phyloP scores from a whole-genome alignment of 2,329 filamentous ascomycete species.

The Ascomycota sp. region DNA sequence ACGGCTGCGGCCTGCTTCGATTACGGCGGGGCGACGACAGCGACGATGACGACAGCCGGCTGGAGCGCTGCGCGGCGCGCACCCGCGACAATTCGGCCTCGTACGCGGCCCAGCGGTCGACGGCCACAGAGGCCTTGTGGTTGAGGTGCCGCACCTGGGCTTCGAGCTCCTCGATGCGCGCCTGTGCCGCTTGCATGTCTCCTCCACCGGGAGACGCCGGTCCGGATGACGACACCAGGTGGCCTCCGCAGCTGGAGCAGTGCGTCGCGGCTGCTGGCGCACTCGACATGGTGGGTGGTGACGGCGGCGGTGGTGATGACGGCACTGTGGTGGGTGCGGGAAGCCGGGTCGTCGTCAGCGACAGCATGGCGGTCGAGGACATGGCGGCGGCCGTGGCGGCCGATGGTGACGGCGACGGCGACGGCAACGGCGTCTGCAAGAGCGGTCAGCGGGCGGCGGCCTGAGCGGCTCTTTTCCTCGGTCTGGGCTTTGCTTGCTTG shows the following conservation, averaged over 20 bases:
- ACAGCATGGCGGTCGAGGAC: slow-evolving; percentile 9
- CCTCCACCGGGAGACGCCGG: slow-evolving; percentile 14
- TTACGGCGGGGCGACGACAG: not conserved
- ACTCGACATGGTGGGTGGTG: slow-evolving; percentile 4
- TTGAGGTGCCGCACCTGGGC: slow-evolving; percentile 49
- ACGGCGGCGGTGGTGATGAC: slow-evolving; percentile 2
- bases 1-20: too few species aligned
- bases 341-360: slow-evolving; percentile 9
- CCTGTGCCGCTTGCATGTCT: slow-evolving; percentile 31
- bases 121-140: slow-evolving; percentile 45
- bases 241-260: slow-evolving; percentile 27
- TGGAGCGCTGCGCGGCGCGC: slow-evolving; percentile 16
- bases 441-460: too few species aligned
- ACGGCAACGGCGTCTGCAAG: too few species aligned
- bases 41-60: not conserved
- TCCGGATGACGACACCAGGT: slow-evolving; percentile 14
- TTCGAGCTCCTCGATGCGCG: slow-evolving; percentile 48
- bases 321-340: slow-evolving; percentile 3
- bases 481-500: too few species aligned
- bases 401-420: too few species aligned
- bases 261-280: slow-evolving; percentile 10
- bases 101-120: slow-evolving; percentile 54
- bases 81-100: slow-evolving; percentile 54
- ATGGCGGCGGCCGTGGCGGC: slow-evolving; percentile 4
- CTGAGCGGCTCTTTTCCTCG: too few species aligned